Base-by-base conservation (phyloP, 2,329 filamentous ascomycete genomes). In the Fusarium papillatum region DNA sequence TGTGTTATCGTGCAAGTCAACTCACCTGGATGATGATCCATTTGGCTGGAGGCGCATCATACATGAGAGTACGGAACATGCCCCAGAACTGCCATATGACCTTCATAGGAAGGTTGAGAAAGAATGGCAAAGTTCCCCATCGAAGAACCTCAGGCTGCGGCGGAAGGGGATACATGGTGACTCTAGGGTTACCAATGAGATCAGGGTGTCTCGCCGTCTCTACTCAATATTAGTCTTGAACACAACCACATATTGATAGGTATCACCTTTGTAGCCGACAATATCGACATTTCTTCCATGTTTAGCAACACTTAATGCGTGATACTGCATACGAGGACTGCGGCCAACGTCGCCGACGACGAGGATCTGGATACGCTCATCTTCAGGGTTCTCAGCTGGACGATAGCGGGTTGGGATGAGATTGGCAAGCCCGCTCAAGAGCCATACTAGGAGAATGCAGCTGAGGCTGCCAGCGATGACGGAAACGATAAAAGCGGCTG, bases 251-350 rank as follows among this genome's bases (percentile, higher is more conserved):
- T n/a, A 24, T 34, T 41, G 22, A 36, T 9, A 53, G 17, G 46
- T 16, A 29, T 60, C 55, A 96, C 95, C 95, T 82, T 93, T 88
- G 82, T 98, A 98, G 57, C 96, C 97, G 78, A 99, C 93, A 16
- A 99, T 86, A 82, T 96, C 93, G 24, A 98, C 96, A 39, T 89
- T 89, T 9, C 92, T 93, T 29, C 95, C 95, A 81, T 95, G 92
- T 79, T 93, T 94, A 48, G 95, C 95, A 80, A 98, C 92, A 82
- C 96, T 98, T 78, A 98, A 87, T 24, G 96, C 96, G 89, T 99
- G 97, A 80, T 99, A 98, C 82, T 98, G 96, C 96, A 99, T 99
- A 68, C 97, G 95, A 62, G 97, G 97, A 82, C 96, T 98, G 57
- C 96, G 92, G 46, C 97, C 97, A 82, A 99, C 96, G 81, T 99